These are phyloP conservation scores for Cutaneotrichosporon dermatis DNA, from an alignment of 1,284 basidiomycete genomes.

Conservation along the genomic window DNA sequence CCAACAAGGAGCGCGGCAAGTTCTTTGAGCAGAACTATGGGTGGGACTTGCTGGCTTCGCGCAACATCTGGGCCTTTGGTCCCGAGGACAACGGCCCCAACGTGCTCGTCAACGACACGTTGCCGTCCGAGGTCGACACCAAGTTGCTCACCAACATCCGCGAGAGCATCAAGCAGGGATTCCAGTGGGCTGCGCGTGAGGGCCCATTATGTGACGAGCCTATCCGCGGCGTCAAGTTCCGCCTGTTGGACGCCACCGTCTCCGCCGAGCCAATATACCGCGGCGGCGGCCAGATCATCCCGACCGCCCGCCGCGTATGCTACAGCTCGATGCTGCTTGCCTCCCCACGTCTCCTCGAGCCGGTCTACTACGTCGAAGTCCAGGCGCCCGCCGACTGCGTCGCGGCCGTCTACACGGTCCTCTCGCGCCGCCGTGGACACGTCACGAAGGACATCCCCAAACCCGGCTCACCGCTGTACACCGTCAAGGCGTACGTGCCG, in stretches of 20 bases:
- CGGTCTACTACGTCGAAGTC: slow-evolving; percentile 96
- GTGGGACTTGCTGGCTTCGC: slow-evolving; percentile 94
- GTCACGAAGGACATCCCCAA: slow-evolving; percentile 97
- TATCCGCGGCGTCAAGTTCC: slow-evolving; percentile 97
- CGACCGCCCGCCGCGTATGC: slow-evolving; percentile 90
- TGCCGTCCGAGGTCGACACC: slow-evolving; percentile 94
- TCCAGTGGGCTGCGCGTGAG: slow-evolving; percentile 98
- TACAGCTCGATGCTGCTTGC: slow-evolving; percentile 99
- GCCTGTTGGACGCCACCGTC: slow-evolving; percentile 83
- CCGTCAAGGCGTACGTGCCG: slow-evolving; percentile 93
- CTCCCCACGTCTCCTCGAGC: slow-evolving; percentile 88
- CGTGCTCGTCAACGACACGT: slow-evolving; percentile 88
- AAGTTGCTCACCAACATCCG: slow-evolving; percentile 82
- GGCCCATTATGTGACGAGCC: slow-evolving; percentile 98
- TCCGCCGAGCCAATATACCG: slow-evolving; percentile 95
- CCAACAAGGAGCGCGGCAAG: slow-evolving; percentile 83
- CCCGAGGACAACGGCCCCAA: slow-evolving; percentile 94
- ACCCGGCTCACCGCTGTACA: slow-evolving; percentile 93
- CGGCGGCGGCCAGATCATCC: slow-evolving; percentile 96
- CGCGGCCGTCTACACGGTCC: slow-evolving; percentile 93
- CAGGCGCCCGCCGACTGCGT: slow-evolving; percentile 98
- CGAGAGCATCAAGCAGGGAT: slow-evolving; percentile 96
- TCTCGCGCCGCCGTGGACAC: slow-evolving; percentile 92
- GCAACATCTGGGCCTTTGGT: slow-evolving; percentile 99
- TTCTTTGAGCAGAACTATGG: slow-evolving; percentile 96